Conservation (phyloP, 352 stramenopile genomes). For the Phytopythium delawarense region DNA sequence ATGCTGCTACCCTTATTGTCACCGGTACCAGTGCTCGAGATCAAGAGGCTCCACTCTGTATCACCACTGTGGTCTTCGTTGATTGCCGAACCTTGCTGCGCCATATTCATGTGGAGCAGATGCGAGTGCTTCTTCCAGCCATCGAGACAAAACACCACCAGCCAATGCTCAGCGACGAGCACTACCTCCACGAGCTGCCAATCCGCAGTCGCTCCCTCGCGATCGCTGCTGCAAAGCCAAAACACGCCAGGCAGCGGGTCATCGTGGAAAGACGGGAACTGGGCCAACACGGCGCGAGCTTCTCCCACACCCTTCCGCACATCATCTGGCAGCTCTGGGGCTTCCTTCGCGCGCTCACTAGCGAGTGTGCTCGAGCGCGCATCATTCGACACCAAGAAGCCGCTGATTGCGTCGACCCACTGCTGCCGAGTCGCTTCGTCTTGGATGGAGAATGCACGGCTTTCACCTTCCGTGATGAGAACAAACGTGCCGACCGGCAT, state of each 20-base stretch:
- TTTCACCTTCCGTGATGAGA: slow-evolving; percentile 21
- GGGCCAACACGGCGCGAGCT: slow-evolving; percentile 4
- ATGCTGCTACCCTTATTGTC: neutral
- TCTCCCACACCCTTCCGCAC: slow-evolving; percentile 13
- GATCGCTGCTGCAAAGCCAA: slow-evolving; percentile 19
- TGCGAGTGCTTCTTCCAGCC: slow-evolving; percentile 32
- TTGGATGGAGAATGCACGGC: slow-evolving; percentile 17
- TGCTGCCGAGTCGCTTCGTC: slow-evolving; percentile 16
- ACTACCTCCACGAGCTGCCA: slow-evolving; percentile 44
- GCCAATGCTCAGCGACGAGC: slow-evolving; percentile 20
- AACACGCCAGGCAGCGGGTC: slow-evolving; percentile 46
- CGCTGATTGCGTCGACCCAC: slow-evolving; percentile 26
- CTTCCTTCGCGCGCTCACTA: slow-evolving; percentile 12
- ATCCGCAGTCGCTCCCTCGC: slow-evolving; percentile 3
- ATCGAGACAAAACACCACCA: slow-evolving; percentile 35
- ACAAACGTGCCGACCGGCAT: slow-evolving; percentile 11
- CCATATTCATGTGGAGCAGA: slow-evolving; percentile 22
- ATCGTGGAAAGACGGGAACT: slow-evolving; percentile 44
- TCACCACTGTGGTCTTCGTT: slow-evolving; percentile 21
- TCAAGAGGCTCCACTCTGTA: slow-evolving; percentile 39
- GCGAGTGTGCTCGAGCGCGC: slow-evolving; percentile 21
- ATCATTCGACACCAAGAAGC: slow-evolving; percentile 33
- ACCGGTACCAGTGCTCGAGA: slow-evolving; percentile 9
- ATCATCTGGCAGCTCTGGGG: slow-evolving; percentile 24
- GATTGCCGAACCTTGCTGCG: slow-evolving; percentile 17